Evolutionary conservation across 441 rosid genomes (phyloP).

Genomic region (Populus hybrid): DNA sequence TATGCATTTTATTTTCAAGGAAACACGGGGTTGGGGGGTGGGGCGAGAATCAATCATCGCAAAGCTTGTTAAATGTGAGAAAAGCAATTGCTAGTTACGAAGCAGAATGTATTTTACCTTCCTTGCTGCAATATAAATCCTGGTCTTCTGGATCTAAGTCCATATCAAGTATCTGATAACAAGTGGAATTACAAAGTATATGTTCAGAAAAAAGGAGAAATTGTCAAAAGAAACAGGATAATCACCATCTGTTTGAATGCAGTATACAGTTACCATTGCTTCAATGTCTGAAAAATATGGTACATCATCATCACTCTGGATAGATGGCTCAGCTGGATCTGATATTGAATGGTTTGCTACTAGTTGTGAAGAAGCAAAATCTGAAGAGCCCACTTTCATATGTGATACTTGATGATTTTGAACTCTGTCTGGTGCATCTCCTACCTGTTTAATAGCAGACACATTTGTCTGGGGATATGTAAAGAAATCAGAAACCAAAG

Average conservation of each 20-base stretch:
- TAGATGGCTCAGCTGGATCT: slow-evolving; percentile 45
- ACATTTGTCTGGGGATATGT: slow-evolving; percentile 28
- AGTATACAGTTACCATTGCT: slow-evolving; percentile 66
- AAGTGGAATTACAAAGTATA: slow-evolving; percentile 5
- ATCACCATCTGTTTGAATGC: slow-evolving; percentile 2
- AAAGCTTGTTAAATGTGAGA: background rate
- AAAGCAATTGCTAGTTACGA: background rate
- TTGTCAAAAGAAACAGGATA: slow-evolving; percentile 2
- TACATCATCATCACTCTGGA: too few species aligned
- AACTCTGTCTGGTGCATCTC: slow-evolving; percentile 25
- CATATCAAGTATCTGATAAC: slow-evolving; percentile 78
- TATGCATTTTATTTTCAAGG: too few species aligned
- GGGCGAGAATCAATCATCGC: too few species aligned
- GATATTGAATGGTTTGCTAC: slow-evolving; percentile 27
- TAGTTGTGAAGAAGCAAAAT: slow-evolving; percentile 32
- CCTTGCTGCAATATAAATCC: slow-evolving; percentile 49
- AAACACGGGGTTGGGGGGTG: too few species aligned
- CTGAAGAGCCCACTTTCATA: slow-evolving; percentile 31
- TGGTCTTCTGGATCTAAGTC: slow-evolving; percentile 91
- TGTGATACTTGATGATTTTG: slow-evolving; percentile 38
- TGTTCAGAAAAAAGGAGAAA: slow-evolving; percentile 6
- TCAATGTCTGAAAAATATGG: slow-evolving; percentile 87
- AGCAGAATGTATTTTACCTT: slow-evolving; percentile 51
- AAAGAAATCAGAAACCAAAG: slow-evolving; percentile 33
- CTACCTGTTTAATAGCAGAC: slow-evolving; percentile 33